Base-by-base conservation (phyloP, 2,329 filamentous ascomycete species). In the Cyphellophora europaea region DNA sequence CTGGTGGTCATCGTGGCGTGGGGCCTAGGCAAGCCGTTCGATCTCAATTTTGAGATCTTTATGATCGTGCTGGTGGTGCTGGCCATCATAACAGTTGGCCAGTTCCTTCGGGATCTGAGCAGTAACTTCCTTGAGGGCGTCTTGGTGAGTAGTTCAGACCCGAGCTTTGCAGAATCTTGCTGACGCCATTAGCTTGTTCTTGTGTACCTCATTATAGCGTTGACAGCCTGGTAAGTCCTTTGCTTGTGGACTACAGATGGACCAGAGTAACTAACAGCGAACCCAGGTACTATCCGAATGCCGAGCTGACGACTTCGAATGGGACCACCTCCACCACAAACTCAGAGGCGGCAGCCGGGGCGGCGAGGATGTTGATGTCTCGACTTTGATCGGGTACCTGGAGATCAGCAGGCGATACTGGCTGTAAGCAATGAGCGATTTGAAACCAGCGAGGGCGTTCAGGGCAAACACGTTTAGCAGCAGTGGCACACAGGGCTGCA, bases 51-150 rank as follows among this genome's bases (percentile, higher is more conserved):
- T 54, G 82, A 91, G 49, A 69, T 87, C 11, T 94, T 94, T 65
- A 85, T 93, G 62, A 72, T 93, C 13, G 73, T 82, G 37, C 71
- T 93, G 44, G 66, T 95, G 6, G 76, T 95, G 37, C 69, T 95
- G 15, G 76, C 84, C 17, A 89, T 94, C 49, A 66, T 95, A 27
- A 85, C 87, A 0, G 83, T 93, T 23, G 86, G 87, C 1, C 84
- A 86, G 42, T 93, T 94, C 60, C 62, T 95, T 36, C 71, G 86
- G 32, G 88, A 95, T 53, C 78, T 84, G 47, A 89, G 91, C 67
- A 85, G 78, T 42, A 93, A 94, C 53, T 95, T 93, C 52, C 71
- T 95, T 4, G 88, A 95, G 57, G 88, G 88, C 2, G 72, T 77
- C 15, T 69, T 95, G 12, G 71, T 82, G 30, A 17, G 44, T 38